Evolutionary conservation across 176 grass and related monocot genomes (phyloP), one percentile per base, ranked within the genome.

Genomic region (Paspalum vaginatum): DNA sequence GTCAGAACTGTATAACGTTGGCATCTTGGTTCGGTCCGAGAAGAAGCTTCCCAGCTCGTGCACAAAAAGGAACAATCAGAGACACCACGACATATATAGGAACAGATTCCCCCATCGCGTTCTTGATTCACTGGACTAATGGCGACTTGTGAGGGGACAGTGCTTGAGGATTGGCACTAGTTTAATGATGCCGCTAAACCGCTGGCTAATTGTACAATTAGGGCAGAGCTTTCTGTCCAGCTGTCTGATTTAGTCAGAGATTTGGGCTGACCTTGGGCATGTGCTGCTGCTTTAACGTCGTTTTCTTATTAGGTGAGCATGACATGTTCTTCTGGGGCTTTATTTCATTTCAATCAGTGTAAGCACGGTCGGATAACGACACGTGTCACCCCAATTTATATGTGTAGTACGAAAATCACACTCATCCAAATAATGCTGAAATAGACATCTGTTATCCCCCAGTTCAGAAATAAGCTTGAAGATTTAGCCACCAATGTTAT

Each of bases 191-290:
- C 27, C 10, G 11, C 49, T 11, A 61, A 54, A 65, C 51, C 66
- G 62, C 32, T n/a, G 3, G 5, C 43, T 79, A 58, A 79, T 65
- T 65, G 67, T 18, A 74, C 75, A 61, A 42, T 87, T 17, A 14
- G 55, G 18, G 45, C 65, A 82, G 64, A 87, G 85, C 66, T 83
- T 78, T 87, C 79, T 72, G 58, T 84, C 60, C 38, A 83, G 80
- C 65, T 79, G 80, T 84, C 75, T 78, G 81, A 74, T 88, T 88
- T 62, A 51, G 60, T 79, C 74, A 12, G 13, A 49, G 74, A 83
- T 88, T 83, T 66, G 26, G 75, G 74, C 47, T 83, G 67, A 88
- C 86, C 67, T 50, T 1, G 21, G 41, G 41, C 67, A 72, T 79
- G 59, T 88, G 50, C 67, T 88, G 50, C 67, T 83, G 39, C 42